A percentile compares a stretch with the other conserved stretches of the same genome.
Conservation (phyloP, 164 flowering plant species). For the Dillenia suffruticosa region DNA sequence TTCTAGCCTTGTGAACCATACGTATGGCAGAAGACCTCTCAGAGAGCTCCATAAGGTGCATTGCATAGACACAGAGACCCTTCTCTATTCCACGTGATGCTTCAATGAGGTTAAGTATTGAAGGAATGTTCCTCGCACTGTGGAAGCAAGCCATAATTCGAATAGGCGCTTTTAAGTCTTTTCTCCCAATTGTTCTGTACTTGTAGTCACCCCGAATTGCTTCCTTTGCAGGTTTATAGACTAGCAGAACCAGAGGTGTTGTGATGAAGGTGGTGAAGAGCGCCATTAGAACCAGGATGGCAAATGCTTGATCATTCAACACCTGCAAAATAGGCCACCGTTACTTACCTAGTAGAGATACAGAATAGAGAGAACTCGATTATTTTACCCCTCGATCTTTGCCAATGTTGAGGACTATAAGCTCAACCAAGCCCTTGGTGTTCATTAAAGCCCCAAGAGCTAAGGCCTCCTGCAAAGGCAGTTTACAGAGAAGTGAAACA, state of each 20-base stretch:
- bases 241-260: constrained; percentile 48
- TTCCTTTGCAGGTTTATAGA: constrained; percentile 53
- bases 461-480: constrained; percentile 38
- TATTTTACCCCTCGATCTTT: constrained; percentile 44
- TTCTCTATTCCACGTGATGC: constrained; percentile 43
- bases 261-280: constrained; percentile 72
- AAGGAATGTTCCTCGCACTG: constrained; percentile 43
- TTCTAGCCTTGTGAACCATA: constrained; percentile 68
- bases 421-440: constrained; percentile 57
- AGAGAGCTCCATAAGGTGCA: constrained; percentile 67
- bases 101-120: constrained; percentile 61
- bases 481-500: constrained; percentile 26
- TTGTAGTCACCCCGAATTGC: constrained; percentile 32
- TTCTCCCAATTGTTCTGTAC: constrained; percentile 41
- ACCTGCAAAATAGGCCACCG: constrained; percentile 26
- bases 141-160: constrained; percentile 62
- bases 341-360: not conserved
- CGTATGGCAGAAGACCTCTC: constrained; percentile 73
- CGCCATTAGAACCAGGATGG: constrained; percentile 69
- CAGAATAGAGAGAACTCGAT: not conserved
- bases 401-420: constrained; percentile 52
- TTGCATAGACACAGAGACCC: constrained; percentile 42
- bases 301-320: constrained; percentile 47
- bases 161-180: constrained; percentile 29
- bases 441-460: constrained; percentile 62